Percentiles rank a stretch among this genome's conserved stretches.
Conservation (phyloP, 768 basidiomycete genomes). For the Suillus lakei region DNA sequence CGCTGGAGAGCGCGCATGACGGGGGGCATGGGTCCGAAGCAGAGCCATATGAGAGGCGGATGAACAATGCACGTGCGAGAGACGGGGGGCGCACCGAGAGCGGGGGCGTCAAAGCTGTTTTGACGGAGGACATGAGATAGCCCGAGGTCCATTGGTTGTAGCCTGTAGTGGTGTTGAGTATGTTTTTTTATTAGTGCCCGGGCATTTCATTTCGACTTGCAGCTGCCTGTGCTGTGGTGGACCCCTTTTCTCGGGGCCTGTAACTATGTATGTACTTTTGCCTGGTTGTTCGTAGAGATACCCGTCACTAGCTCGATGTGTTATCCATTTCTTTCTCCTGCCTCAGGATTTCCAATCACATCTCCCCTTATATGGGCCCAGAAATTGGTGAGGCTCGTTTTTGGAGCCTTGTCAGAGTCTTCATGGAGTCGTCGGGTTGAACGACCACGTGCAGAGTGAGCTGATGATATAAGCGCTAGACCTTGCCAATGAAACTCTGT, state of each 20-base stretch:
- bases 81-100: slow-evolving; percentile 87
- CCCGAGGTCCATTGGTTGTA: slow-evolving; percentile 13
- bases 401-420: too few species aligned
- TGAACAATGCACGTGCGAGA: slow-evolving; percentile 75
- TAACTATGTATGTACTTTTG: slow-evolving; percentile 27
- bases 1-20: slow-evolving; percentile 43
- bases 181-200: slow-evolving; percentile 2
- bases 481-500: too few species aligned
- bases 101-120: slow-evolving; percentile 79
- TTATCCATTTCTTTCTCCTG: background rate
- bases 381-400: too few species aligned
- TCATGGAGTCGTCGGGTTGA: too few species aligned
- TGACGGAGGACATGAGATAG: slow-evolving; percentile 44
- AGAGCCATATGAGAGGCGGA: slow-evolving; percentile 46
- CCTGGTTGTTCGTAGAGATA: slow-evolving; percentile 27
- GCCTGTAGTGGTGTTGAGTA: slow-evolving; percentile 21
- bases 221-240: slow-evolving; percentile 19
- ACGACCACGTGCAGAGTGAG: too few species aligned
- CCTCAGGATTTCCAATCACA: too few species aligned
- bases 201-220: slow-evolving; percentile 17
- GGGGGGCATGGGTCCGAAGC: slow-evolving; percentile 21
- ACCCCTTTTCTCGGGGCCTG: slow-evolving; percentile 22
- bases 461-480: too few species aligned
- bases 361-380: too few species aligned
- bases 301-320: slow-evolving; percentile 21